A percentile compares a stretch with the other conserved stretches of the same genome.
Conservation (phyloP, 129 eudicot species). For the Centaurea solstitialis region DNA sequence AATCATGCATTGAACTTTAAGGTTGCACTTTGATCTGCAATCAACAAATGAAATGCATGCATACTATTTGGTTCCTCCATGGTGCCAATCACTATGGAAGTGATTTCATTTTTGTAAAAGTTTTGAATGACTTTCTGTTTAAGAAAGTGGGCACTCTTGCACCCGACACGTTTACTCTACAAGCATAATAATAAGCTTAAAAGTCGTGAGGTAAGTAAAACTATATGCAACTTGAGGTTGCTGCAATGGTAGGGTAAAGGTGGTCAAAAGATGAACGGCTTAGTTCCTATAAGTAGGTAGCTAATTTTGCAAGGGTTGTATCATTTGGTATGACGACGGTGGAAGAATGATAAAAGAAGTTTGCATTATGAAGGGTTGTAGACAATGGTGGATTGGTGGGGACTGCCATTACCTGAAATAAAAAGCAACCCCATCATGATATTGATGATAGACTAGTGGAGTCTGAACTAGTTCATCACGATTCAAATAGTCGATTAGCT, state of each 20-base stretch:
- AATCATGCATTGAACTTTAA: neutral
- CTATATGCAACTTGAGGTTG: neutral
- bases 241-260: neutral
- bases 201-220: neutral
- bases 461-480: neutral
- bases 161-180: too few species aligned
- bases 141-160: too few species aligned
- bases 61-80: neutral
- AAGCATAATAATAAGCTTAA: neutral
- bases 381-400: conserved; percentile 25
- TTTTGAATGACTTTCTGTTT: neutral
- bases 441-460: neutral
- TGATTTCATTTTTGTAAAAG: neutral
- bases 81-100: neutral
- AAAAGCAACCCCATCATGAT: neutral
- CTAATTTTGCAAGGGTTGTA: neutral
- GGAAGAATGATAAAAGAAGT: conserved; percentile 3
- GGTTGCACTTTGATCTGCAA: neutral
- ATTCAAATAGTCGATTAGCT: neutral
- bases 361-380: conserved; percentile 20
- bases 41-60: neutral
- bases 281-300: neutral
- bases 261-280: neutral
- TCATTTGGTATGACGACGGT: neutral
- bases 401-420: conserved; percentile 25